Evolutionary conservation across 1,284 basidiomycete species (phyloP).

Genomic region (Sphaerobolus stellatus): DNA sequence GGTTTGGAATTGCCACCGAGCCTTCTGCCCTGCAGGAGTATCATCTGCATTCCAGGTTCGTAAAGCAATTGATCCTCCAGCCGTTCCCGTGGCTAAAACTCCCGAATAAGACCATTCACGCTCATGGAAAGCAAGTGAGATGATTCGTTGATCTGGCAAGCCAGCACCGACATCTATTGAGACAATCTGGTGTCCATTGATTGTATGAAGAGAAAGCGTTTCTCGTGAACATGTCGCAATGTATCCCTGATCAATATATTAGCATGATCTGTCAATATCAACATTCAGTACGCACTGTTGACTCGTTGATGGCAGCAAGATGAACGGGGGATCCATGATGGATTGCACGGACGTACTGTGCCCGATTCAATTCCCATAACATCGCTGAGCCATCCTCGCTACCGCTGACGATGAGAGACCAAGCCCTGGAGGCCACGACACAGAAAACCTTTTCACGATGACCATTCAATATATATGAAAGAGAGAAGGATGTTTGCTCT

Average conservation of each 20-base stretch:
- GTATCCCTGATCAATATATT: constrained; percentile 56
- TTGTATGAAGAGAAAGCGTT: constrained; percentile 73
- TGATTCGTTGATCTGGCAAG: constrained; percentile 39
- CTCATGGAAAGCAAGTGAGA: constrained; percentile 76
- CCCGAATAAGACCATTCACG: constrained; percentile 73
- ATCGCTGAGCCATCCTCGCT: constrained; percentile 83
- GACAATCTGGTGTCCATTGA: constrained; percentile 76
- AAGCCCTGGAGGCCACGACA: constrained; percentile 74
- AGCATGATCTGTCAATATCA: constrained; percentile 9
- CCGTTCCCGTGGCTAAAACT: constrained; percentile 65
- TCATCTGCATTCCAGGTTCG: constrained; percentile 74
- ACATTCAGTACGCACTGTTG: constrained; percentile 58
- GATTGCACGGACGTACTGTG: constrained; percentile 73
- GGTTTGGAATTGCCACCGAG: constrained; percentile 70
- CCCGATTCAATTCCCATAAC: constrained; percentile 89
- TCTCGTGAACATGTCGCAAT: constrained; percentile 76
- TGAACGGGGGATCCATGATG: constrained; percentile 68
- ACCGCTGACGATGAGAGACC: constrained; percentile 85
- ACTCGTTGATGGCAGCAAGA: constrained; percentile 79
- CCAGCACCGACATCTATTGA: constrained; percentile 51
- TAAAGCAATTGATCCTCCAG: constrained; percentile 65
- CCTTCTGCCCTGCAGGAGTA: constrained; percentile 59
- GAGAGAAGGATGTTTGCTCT: constrained; percentile 32
- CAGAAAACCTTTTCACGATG: constrained; percentile 70
- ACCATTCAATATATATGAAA: constrained; percentile 76